A percentile compares a stretch with the other conserved stretches of the same genome.
These are phyloP conservation scores for Russula sp. DNA, from an alignment of 768 basidiomycete species.

Conservation along the genomic window DNA sequence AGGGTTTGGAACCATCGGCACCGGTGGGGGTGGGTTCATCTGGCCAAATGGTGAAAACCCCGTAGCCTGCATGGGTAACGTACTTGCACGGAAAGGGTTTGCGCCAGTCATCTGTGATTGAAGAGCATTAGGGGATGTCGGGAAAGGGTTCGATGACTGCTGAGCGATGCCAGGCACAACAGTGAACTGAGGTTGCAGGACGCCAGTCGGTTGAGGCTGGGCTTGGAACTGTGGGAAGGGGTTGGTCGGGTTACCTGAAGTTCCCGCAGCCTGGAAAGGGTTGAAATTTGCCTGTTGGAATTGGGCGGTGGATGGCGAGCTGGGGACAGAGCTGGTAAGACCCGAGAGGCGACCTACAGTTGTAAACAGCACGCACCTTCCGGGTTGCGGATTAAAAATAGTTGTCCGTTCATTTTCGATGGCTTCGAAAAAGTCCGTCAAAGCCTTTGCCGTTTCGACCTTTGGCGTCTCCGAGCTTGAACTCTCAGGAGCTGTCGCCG, in stretches of 20 bases:
- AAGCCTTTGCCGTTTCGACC: conserved; percentile 45
- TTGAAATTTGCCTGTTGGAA: conserved; percentile 63
- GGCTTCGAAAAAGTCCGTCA: conserved; percentile 82
- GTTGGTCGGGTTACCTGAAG: conserved; percentile 52
- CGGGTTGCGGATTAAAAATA: conserved; percentile 64
- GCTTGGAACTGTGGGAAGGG: conserved; percentile 37
- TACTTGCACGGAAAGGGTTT: conserved; percentile 84
- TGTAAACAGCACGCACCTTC: conserved; percentile 43
- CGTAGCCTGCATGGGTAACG: conserved; percentile 37
- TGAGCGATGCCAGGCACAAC: conserved; percentile 20
- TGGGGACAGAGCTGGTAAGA: conserved; percentile 32
- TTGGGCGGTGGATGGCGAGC: conserved; percentile 48
- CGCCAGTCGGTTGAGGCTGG: conserved; percentile 51
- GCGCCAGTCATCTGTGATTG: conserved; percentile 49
- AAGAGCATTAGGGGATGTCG: conserved; percentile 47
- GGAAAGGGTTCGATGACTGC: conserved; percentile 35
- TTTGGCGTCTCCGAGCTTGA: conserved; percentile 36
- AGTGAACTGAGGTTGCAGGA: conserved; percentile 37
- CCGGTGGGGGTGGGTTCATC: conserved; percentile 10
- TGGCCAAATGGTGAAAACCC: conserved; percentile 27
- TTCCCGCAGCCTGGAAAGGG: conserved; percentile 69
- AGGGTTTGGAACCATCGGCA: conserved; percentile 24
- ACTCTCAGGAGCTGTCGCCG: conserved; percentile 34
- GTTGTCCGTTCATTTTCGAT: conserved; percentile 82
- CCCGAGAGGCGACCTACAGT: not conserved